Percentiles rank a stretch among this genome's conserved stretches.
Conservation (phyloP, 2,329 filamentous ascomycete species). For the Penicillium sp. region DNA sequence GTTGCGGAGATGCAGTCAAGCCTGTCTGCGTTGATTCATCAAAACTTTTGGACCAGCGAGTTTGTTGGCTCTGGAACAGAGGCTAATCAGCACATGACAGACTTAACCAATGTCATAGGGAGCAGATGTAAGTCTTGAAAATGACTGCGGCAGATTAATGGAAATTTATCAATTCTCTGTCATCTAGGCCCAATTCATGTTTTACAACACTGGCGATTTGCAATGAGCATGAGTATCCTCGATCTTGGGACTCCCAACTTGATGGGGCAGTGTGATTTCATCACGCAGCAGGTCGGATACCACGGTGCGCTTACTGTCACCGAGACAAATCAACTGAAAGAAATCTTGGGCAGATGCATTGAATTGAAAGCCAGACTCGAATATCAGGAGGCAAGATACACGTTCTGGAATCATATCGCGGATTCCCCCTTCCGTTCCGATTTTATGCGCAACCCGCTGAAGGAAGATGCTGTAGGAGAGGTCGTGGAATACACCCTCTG, state of each 20-base stretch:
- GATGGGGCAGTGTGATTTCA: not conserved
- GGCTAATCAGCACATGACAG: not conserved
- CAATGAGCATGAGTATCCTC: slow-evolving; percentile 16
- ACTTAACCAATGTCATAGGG: not conserved
- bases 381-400: slow-evolving; percentile 16
- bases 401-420: slow-evolving; percentile 12
- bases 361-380: slow-evolving; percentile 22
- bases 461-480: not conserved
- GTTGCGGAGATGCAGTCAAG: not conserved
- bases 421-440: not conserved
- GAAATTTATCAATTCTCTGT: too few relatives aligned
- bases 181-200: slow-evolving; percentile 13
- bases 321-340: slow-evolving; percentile 1
- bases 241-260: not conserved
- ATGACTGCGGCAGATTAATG: not conserved
- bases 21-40: not conserved
- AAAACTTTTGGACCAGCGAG: not conserved
- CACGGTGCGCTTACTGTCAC: slow-evolving; percentile 2
- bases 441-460: slow-evolving; percentile 6
- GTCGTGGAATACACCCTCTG: slow-evolving; percentile 13
- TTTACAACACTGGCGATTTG: slow-evolving; percentile 20
- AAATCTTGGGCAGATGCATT: slow-evolving; percentile 14
- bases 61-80: slow-evolving; percentile 3
- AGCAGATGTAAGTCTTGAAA: slow-evolving; percentile 10
- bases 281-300: not conserved